Base-by-base conservation (phyloP, 768 basidiomycete genomes). In the Dentipellis sp. region DNA sequence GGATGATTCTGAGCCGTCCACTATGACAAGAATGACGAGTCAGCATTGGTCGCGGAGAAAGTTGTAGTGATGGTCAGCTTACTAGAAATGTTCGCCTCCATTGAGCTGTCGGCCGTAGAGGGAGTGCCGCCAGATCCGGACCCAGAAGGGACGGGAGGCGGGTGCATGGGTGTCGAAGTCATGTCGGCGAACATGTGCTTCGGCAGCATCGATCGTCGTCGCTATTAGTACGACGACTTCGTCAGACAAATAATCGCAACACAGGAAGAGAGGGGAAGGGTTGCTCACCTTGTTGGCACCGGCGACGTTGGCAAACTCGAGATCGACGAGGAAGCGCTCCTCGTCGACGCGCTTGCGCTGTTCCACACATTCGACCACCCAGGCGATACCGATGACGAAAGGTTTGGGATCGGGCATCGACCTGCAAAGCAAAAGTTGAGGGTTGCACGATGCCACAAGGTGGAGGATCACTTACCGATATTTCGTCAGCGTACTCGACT, bases 291-390 rank as follows among this genome's bases (percentile, higher is more conserved):
- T 89, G 65, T 76, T 77, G 7, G 69, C 73, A 17, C 83, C 82
- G 4, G 79, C 79, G 21, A 86, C 74, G 54, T 84, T 82, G 52
- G 73, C 71, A 36, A 61, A 57, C 10, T 73, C 82, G 3, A 91
- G 69, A 63, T 89, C 82, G 52, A 92, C 76, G 35, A 83, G 69
- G 65, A 82, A 88, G 46, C 71, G 76, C 3, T 72, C 67, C 65
- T 91, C 91, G 21, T 85, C 88, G 3, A 87, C 79, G 47, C 70
- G 78, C 39, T 68, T 68, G 47, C 78, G 75, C 59, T 83, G 79
- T 63, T 93, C 91, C 1, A 79, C 86, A 61, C 91, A 94, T 64
- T 90, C 84, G 2, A 93, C 88, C 4, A 94, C 87, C 92, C 92
- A 94, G 16, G 82, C 86, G 61, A 93, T 89, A 8, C 90, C 88